Base-by-base conservation (phyloP, 2,329 filamentous ascomycete species). In the Rhytidhysteron rufulum region DNA sequence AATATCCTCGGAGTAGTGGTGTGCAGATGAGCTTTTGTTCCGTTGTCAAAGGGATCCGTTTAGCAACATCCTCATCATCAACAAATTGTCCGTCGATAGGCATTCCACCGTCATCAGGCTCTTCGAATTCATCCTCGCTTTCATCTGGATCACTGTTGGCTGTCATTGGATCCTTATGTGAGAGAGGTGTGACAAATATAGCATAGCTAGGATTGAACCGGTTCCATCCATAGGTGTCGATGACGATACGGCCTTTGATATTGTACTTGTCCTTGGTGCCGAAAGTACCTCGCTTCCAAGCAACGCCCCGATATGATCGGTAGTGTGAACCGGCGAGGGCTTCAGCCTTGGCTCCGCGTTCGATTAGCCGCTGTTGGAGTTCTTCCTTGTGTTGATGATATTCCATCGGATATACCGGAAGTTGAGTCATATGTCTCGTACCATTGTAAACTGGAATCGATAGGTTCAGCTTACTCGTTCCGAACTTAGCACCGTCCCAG, bases 171-270 rank as follows among this genome's bases (percentile, higher is more conserved):
- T 62, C 55, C 21, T 62, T 65, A 30, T 60, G 58, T 6, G 48
- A 49, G 30, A 71, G 46, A 4, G 67, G 60, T 2, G 55, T 53
- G 9, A 68, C 60, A 40, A 59, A 71, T 51, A 70, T 50, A 8
- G 60, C 50, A 16, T 57, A 47, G 42, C 67, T 61, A 0, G 73
- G 69, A 27, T 74, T 68, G 55, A 75, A 77, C 2, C 56, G 58
- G 30, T 65, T 80, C 79, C 40, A 77, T 27, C 72, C 74, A 24
- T 73, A 67, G 0, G 68, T 67, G 44, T 79, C 75, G 33, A 79
- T 71, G 31, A 78, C 68, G 19, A 79, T 68, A 16, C 73, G 65
- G 34, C 71, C 70, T 42, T 72, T 72, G 43, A 76, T 55, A 42
- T 61, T 65, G 43, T 65, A 67, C 43, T 69, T 69, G 45, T 70